phyloP scores from a whole-genome alignment of 1,284 basidiomycete genomes.

The Filobasidium uniguttulatum region DNA sequence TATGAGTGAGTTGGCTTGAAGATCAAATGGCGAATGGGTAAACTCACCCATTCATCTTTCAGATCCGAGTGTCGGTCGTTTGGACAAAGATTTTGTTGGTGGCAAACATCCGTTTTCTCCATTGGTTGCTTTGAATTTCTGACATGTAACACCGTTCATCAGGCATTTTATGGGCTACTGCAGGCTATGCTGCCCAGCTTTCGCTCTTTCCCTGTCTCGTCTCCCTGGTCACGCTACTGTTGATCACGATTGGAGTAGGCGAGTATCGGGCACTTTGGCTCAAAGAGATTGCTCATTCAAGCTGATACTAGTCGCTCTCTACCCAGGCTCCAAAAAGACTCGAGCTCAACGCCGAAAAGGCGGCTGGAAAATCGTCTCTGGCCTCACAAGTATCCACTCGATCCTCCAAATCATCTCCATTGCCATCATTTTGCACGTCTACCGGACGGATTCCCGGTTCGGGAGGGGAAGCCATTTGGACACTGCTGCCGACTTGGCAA shows the following conservation, averaged over 20 bases:
- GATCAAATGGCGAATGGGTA: too few species aligned
- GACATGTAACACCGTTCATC: not conserved
- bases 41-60: too few species aligned
- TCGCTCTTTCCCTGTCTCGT: conserved; percentile 33
- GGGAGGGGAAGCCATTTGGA: conserved; percentile 26
- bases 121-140: not conserved
- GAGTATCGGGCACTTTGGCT: not conserved
- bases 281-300: not conserved
- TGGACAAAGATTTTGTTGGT: conserved; percentile 32
- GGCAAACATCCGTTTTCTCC: not conserved
- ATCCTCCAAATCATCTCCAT: conserved; percentile 28
- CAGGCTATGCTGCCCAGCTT: conserved; percentile 34
- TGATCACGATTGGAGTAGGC: conserved; percentile 27
- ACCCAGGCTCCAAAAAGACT: conserved; percentile 27
- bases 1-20: too few species aligned
- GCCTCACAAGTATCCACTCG: conserved; percentile 33
- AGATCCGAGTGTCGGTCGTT: conserved; percentile 34
- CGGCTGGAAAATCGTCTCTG: conserved; percentile 37
- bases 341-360: conserved; percentile 31
- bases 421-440: conserved; percentile 31
- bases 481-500: conserved; percentile 30
- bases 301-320: too few species aligned
- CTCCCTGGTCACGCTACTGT: conserved; percentile 30
- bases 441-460: conserved; percentile 32
- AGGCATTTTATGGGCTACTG: conserved; percentile 17